phyloP scores from a whole-genome alignment of 371 early-diverging fungal species.

The Rhizomucor miehei region DNA sequence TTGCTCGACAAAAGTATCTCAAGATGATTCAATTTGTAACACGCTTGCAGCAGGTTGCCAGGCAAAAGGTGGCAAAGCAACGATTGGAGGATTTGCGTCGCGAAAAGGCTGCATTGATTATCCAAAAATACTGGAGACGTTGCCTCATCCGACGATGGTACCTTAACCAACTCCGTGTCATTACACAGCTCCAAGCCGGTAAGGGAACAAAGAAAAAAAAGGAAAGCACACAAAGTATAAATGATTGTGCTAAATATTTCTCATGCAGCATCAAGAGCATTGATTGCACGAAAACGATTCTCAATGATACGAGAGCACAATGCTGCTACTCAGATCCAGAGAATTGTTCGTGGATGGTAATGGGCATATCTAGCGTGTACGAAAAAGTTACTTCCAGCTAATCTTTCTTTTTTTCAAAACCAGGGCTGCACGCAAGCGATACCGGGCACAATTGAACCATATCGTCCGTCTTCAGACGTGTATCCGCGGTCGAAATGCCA shows the following conservation, averaged over 20 bases:
- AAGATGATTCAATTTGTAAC: constrained; percentile 51
- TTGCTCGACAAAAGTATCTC: constrained; percentile 67
- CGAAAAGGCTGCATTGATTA: constrained; percentile 67
- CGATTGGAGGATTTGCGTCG: constrained; percentile 55
- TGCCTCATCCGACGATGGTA: constrained; percentile 61
- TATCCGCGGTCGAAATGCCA: constrained; percentile 74
- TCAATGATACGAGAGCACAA: constrained; percentile 44
- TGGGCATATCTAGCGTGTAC: too few species aligned
- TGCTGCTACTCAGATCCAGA: constrained; percentile 79
- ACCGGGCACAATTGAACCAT: constrained; percentile 46
- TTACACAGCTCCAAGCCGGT: constrained; percentile 49
- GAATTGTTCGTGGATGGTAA: constrained; percentile 56
- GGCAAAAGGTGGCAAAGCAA: constrained; percentile 60
- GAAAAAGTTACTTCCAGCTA: too few species aligned
- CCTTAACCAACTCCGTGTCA: constrained; percentile 28
- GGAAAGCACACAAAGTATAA: background rate
- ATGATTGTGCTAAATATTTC: too few species aligned
- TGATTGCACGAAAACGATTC: constrained; percentile 48
- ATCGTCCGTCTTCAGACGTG: constrained; percentile 82
- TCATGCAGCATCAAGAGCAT: constrained; percentile 38
- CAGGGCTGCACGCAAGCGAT: constrained; percentile 57
- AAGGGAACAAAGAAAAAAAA: constrained; percentile 4
- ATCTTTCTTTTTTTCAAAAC: background rate
- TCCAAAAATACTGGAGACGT: constrained; percentile 77
- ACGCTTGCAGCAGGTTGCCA: constrained; percentile 58